Base-by-base conservation (phyloP, 345 rosid genomes). In the Citrus reticulata region DNA sequence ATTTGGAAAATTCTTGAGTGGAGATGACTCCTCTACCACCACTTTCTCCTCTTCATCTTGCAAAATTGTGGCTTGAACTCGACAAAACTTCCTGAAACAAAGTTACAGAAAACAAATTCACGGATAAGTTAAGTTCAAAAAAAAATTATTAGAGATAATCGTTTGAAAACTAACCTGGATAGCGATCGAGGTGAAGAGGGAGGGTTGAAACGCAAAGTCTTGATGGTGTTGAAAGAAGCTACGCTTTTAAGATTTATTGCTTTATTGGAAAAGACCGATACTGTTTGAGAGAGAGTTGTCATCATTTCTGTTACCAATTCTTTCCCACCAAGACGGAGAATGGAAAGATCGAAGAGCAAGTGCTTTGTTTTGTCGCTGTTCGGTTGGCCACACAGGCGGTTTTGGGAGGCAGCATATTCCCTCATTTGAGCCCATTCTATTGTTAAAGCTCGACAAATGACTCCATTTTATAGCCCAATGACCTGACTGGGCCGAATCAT, bases 31-130 rank as follows among this genome's bases (percentile, higher is more conserved):
- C 78, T 93, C 95, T 11, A 90, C 89, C 4, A 69, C 90, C 34
- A 94, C 92, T 80, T 89, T 84, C 83, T 91, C 88, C 62, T 95
- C 97, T n/a, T 88, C 79, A 58, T 93, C 97, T 83, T 88, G 88
- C 82, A 93, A 73, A 78, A 90, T 77, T 10, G 93, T 80, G 5
- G 93, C 97, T 80, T 79, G 85, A 20, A 92, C 86, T 51, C 76
- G 82, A 81, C 35, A 77, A 69, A 19, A 74, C 75, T 85, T 93
- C 84, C 92, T 89, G 68, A 17, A 67, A 37, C n/a, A 46, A 81
- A 17, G 90, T 86, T 62, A 20, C 67, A 25, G 13, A 51, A 76
- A 19, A 30, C 1, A 70, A 57, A 74, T 2, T 32, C 46, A 22
- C 40, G 0, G 0, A 32, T 32, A 73, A 57, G 39, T 25, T 61